Base-by-base conservation (phyloP, 73 alveolate species). In the Paramecium bursaria region DNA sequence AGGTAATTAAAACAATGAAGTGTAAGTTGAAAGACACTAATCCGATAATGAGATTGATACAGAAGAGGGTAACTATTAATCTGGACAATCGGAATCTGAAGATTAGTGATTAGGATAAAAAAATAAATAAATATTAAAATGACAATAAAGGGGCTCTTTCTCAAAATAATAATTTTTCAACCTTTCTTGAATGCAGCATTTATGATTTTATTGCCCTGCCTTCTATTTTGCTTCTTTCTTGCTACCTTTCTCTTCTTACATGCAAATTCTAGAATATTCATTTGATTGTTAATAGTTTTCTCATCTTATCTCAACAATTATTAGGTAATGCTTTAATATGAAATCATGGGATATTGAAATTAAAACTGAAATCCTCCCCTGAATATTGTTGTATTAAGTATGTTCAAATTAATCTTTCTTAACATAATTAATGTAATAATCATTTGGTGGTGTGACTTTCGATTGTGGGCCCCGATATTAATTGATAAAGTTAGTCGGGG, bases 401-500 rank as follows among this genome's bases (percentile, higher is more conserved):
- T n/a, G n/a, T n/a, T n/a, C n/a, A n/a, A n/a, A n/a, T n/a, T n/a
- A n/a, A n/a, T n/a, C n/a, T n/a, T n/a, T n/a, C n/a, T n/a, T n/a
- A n/a, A n/a, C n/a, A n/a, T n/a, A n/a, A n/a, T n/a, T n/a, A n/a
- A n/a, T n/a, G n/a, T n/a, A 51, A 51, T 11, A 21, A 4, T 15
- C 31, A 44, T 67, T 67, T 67, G 82, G 82, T 4, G 89, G 89
- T 17, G 46, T 79, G 49, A 53, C 89, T 31, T 79, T 79, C 30
- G 22, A 50, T 48, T 53, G 85, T 42, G 89, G 89, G 2, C 53
- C 31, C 26, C 75, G 89, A 33, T 79, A 79, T 4, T 44, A 79
- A 54, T 44, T 79, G 9, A 50, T 53, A 26, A 79, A 79, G 55
- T 46, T 79, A 31, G 51, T 79, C 17, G 98, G 98, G 15, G 79